Evolutionary conservation across 352 stramenopile genomes (phyloP), one percentile per base, ranked within the genome.

Genomic region (Phytopythium oedochilum): DNA sequence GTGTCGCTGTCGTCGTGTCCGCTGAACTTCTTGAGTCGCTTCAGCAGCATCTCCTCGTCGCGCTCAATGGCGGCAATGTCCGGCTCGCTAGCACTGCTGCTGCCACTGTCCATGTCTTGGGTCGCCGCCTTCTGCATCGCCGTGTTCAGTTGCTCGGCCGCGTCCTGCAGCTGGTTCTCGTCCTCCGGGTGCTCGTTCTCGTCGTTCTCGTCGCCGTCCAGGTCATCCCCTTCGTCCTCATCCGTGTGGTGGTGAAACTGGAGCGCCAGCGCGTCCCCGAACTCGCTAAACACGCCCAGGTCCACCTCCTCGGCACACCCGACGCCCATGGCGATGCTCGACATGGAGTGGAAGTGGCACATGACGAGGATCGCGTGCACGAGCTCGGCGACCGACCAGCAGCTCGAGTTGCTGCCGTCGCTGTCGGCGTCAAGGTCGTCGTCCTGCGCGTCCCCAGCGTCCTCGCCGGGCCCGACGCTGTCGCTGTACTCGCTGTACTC

Each of bases 351-450:
- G 26, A 86, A 83, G 57, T 88, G 79, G 56, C 84, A 92, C 38
- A 94, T 59, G 31, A 94, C 80, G 46, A 92, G 86, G 57, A 94
- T 90, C 7, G 85, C 85, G 54, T 95, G 85, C 32, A 93, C 85
- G 17, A 95, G 71, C 64, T 95, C 85, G 25, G 85, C 88, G 11
- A 93, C 81, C 2, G 85, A 95, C 85, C 85, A 95, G 60, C 45
- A 52, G 20, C 45, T 38, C 45, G 29, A 20, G 45, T 35, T 52
- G 18, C 18, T 26, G 45, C 32, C 45, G 18, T 52, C 45, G 18
- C 32, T 26, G 45, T 52, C 45, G 18, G 28, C 45, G 29, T 52
- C 45, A 28, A 12, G 5, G 15, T 52, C 32, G 26, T 52, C 29
- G 3, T 18, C 45, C 11, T 52, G 28, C 17, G n/a, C 28, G 8